Evolutionary conservation across 2,329 filamentous ascomycete species (phyloP).

Genomic region (Hypoxylon sp.): DNA sequence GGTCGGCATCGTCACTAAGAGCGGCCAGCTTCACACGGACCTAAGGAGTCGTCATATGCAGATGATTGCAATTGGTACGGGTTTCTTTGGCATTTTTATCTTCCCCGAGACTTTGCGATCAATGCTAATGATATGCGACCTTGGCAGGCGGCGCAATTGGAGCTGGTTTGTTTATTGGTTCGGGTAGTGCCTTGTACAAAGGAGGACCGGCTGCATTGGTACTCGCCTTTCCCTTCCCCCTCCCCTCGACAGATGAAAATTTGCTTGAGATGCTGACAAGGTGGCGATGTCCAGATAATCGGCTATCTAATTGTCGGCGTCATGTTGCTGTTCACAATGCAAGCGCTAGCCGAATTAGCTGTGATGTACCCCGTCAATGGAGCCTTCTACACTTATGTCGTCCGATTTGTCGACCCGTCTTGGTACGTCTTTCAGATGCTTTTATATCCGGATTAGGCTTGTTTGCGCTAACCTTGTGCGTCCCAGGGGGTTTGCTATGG

Average conservation of each 20-base stretch:
- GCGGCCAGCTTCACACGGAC: slow-evolving; percentile 55
- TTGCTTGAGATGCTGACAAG: slow-evolving; percentile 23
- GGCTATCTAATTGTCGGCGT: slow-evolving; percentile 69
- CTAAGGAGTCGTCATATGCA: slow-evolving; percentile 61
- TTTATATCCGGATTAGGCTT: neutral
- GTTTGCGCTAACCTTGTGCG: slow-evolving; percentile 1
- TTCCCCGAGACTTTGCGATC: neutral
- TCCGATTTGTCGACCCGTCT: slow-evolving; percentile 73
- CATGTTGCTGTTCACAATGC: slow-evolving; percentile 72
- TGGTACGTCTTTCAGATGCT: slow-evolving; percentile 58
- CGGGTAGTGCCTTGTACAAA: slow-evolving; percentile 70
- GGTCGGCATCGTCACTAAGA: slow-evolving; percentile 55
- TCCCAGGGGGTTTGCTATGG: slow-evolving; percentile 65
- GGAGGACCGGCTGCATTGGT: slow-evolving; percentile 70
- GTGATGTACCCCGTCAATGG: slow-evolving; percentile 73
- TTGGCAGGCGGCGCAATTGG: slow-evolving; percentile 60
- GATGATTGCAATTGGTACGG: slow-evolving; percentile 63
- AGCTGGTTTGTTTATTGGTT: slow-evolving; percentile 78
- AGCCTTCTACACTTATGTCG: slow-evolving; percentile 73
- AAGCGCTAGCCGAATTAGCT: slow-evolving; percentile 72
- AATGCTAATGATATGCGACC: slow-evolving; percentile 20
- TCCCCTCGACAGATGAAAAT: neutral
- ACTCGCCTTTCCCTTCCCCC: slow-evolving; percentile 40
- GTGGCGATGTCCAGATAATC: slow-evolving; percentile 55
- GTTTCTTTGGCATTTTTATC: neutral